Evolutionary conservation across 2,329 filamentous ascomycete species (phyloP), one percentile per base, ranked within the genome.

Genomic region (Escovopsis sp.): DNA sequence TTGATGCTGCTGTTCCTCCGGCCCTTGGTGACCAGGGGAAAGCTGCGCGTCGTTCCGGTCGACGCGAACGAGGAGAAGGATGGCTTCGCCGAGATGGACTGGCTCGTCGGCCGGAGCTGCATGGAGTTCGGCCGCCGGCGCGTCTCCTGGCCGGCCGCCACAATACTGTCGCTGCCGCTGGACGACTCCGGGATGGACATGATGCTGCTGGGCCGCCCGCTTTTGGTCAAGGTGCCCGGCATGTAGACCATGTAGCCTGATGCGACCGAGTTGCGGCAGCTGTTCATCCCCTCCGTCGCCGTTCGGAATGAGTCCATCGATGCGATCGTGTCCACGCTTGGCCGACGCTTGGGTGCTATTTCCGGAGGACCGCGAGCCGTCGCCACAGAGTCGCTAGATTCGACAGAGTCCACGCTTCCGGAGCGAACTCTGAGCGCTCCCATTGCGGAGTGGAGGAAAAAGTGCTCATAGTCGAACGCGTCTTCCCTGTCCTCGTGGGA

Each of bases 401-500:
- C 66, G 39, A 62, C 66, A 0, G 74, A 79, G 45, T 60, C 66
- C 39, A 62, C 66, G 48, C 75, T 78, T 34, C 60, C 62, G 29
- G 51, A 55, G 44, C 72, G 73, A 5, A 55, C 43, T 37, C 47
- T 76, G 49, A 85, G 77, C 3, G 70, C 85, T 5, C 85, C 86
- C 70, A 94, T 78, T 10, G 86, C 85, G 45, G 84, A 93, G 54
- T 94, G 86, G 12, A 94, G 66, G 55, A 94, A 94, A 59, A 94
- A 94, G 52, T 93, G 79, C 54, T 94, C 83, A 43, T 96, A 96
- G 54, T 96, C 88, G 49, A 96, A 96, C 1, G 87, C 87, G 55
- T 96, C 88, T 45, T 87, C 78, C 15, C 88, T 80, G 54, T 94
- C 86, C 58, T 96, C 88, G 49, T 96, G 88, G 0, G 85, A 84